A percentile compares a stretch with the other conserved stretches of the same genome.
Conservation (phyloP, 805 yeast species). For the Kluyveromyces starmeri region DNA sequence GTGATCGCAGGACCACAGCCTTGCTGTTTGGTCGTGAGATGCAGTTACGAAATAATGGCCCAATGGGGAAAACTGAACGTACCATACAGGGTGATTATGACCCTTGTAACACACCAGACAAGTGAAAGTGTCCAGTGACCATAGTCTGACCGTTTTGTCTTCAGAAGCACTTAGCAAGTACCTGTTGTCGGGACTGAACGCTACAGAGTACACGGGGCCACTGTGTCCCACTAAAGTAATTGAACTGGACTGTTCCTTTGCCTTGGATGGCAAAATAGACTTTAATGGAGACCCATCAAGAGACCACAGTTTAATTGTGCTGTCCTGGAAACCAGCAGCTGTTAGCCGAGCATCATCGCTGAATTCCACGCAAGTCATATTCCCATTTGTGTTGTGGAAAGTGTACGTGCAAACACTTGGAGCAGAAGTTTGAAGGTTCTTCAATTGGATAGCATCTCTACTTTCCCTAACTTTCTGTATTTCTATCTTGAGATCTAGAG, state of each 20-base stretch:
- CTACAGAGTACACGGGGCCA: constrained; percentile 85
- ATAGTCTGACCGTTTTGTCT: constrained; percentile 83
- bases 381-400: constrained; percentile 88
- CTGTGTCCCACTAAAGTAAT: constrained; percentile 71
- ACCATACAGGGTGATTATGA: constrained; percentile 96
- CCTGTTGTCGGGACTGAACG: constrained; percentile 84
- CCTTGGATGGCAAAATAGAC: constrained; percentile 36
- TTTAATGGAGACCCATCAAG: constrained; percentile 81
- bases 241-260: constrained; percentile 31
- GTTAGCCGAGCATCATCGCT: constrained; percentile 79
- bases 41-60: constrained; percentile 99
- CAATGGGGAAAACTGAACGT: constrained; percentile 84
- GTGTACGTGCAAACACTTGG: constrained; percentile 98
- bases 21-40: constrained; percentile 94
- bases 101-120: constrained; percentile 92
- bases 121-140: constrained; percentile 90
- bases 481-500: constrained; percentile 71
- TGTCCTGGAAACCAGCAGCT: constrained; percentile 93
- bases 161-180: constrained; percentile 78
- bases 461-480: constrained; percentile 75
- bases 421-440: constrained; percentile 63
- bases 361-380: constrained; percentile 77
- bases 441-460: constrained; percentile 61
- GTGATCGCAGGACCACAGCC: constrained; percentile 97
- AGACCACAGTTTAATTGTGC: constrained; percentile 85